Evolutionary conservation across 2,329 filamentous ascomycete genomes (phyloP).

Genomic region (Pseudogymnoascus sp.): DNA sequence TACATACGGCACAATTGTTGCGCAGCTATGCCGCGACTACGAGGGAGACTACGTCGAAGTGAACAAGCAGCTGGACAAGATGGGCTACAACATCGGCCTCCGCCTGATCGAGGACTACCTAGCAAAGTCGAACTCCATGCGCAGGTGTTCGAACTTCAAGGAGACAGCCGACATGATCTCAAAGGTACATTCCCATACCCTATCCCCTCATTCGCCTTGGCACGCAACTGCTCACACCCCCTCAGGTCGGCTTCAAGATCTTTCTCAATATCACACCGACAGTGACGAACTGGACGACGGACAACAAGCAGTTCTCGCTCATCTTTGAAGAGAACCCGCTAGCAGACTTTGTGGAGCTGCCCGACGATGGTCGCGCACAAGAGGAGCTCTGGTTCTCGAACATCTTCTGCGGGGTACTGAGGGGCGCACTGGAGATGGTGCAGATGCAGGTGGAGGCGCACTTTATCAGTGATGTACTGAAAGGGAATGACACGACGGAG

Average conservation of each 20-base stretch:
- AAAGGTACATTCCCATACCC: conserved; percentile 50
- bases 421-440: conserved; percentile 94
- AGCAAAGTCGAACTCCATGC: conserved; percentile 84
- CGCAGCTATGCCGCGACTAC: conserved; percentile 93
- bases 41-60: conserved; percentile 90
- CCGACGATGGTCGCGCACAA: conserved; percentile 89
- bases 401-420: conserved; percentile 85
- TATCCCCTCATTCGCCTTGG: background rate
- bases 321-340: conserved; percentile 96
- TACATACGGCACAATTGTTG: conserved; percentile 95
- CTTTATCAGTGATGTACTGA: conserved; percentile 87
- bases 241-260: conserved; percentile 93
- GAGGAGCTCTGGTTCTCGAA: conserved; percentile 99
- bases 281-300: conserved; percentile 90
- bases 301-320: conserved; percentile 93
- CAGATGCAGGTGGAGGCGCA: conserved; percentile 98
- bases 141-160: conserved; percentile 82
- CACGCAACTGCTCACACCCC: background rate
- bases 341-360: conserved; percentile 94
- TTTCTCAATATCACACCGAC: conserved; percentile 94
- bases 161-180: conserved; percentile 97
- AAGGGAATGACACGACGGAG: conserved; percentile 92
- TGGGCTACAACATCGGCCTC: conserved; percentile 98
- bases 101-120: conserved; percentile 96
- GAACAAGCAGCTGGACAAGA: conserved; percentile 96